Evolutionary conservation across 1,284 basidiomycete species (phyloP).

Genomic region (Rhodotorula sp.): DNA sequence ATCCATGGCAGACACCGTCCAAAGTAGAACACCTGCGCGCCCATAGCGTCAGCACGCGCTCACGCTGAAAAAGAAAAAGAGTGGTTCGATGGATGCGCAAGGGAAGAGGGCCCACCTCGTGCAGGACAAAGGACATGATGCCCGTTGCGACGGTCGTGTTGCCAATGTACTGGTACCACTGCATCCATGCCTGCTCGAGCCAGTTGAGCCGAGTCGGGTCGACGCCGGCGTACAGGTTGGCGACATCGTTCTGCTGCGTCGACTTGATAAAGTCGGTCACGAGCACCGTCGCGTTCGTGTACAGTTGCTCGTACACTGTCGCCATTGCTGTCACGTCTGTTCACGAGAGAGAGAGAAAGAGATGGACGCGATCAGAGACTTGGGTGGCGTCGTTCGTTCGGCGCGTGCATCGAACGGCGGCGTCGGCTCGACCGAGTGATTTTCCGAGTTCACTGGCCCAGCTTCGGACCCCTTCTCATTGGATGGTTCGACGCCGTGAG

Average conservation of each 20-base stretch:
- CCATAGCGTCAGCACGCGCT: neutral
- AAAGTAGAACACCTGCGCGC: slow-evolving; percentile 82
- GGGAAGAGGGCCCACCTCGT: slow-evolving; percentile 21
- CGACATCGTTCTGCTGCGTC: slow-evolving; percentile 45
- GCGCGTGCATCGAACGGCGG: neutral
- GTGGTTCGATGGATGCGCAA: neutral
- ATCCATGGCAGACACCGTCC: slow-evolving; percentile 94
- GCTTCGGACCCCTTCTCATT: too few species aligned
- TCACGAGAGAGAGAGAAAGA: neutral
- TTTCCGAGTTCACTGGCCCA: neutral
- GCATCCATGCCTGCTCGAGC: slow-evolving; percentile 57
- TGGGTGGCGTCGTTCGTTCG: neutral
- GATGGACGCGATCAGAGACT: neutral
- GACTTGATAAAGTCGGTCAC: slow-evolving; percentile 25
- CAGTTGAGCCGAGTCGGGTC: slow-evolving; percentile 68
- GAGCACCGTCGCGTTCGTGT: slow-evolving; percentile 32
- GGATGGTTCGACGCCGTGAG: too few species aligned
- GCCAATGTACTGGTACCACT: slow-evolving; percentile 48
- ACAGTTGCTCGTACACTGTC: slow-evolving; percentile 25
- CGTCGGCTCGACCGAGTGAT: neutral
- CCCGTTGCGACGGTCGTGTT: slow-evolving; percentile 91
- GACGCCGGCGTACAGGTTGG: slow-evolving; percentile 50
- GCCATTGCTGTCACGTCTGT: slow-evolving; percentile 24
- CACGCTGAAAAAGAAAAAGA: neutral
- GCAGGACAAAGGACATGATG: slow-evolving; percentile 86